Evolutionary conservation across 2,329 filamentous ascomycete species (phyloP).

Genomic region (Cryphonectria nitschkei): DNA sequence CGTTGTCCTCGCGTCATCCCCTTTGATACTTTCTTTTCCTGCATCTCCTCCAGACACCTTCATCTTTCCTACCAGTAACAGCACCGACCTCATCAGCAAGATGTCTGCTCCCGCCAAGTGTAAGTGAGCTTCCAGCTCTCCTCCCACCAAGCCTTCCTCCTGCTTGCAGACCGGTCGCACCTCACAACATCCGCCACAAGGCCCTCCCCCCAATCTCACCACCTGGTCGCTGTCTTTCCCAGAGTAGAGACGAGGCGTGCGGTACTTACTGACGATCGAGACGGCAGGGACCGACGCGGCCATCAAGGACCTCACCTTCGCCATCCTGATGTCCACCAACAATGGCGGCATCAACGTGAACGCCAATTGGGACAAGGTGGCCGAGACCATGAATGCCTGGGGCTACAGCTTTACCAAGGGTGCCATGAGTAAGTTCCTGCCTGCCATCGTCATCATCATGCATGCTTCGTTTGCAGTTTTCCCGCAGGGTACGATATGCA

Average conservation of each 20-base stretch:
- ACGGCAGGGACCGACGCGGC: slow-evolving; percentile 23
- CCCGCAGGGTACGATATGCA: too few relatives aligned
- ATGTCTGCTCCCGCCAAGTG: slow-evolving; percentile 10
- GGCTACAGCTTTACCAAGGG: slow-evolving; percentile 21
- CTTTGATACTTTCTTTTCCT: not conserved
- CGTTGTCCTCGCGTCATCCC: not conserved
- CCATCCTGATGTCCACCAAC: slow-evolving; percentile 23
- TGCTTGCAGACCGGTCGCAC: not conserved
- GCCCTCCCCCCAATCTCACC: not conserved
- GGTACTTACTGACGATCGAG: slow-evolving; percentile 4
- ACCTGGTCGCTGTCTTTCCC: not conserved
- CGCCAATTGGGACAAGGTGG: slow-evolving; percentile 21
- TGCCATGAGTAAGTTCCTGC: slow-evolving; percentile 26
- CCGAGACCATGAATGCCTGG: slow-evolving; percentile 21
- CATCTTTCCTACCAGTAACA: not conserved
- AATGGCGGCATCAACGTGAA: slow-evolving; percentile 21
- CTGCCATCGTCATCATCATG: not conserved
- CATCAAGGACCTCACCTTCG: slow-evolving; percentile 25
- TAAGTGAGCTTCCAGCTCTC: not conserved
- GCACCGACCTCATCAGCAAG: not conserved
- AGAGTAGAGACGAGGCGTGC: not conserved
- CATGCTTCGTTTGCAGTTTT: not conserved
- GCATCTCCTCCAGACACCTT: not conserved
- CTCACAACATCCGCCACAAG: not conserved
- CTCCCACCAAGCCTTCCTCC: not conserved